Evolutionary conservation across 768 basidiomycete species (phyloP), one percentile per base, ranked within the genome.

Genomic region (Collybia sordida): DNA sequence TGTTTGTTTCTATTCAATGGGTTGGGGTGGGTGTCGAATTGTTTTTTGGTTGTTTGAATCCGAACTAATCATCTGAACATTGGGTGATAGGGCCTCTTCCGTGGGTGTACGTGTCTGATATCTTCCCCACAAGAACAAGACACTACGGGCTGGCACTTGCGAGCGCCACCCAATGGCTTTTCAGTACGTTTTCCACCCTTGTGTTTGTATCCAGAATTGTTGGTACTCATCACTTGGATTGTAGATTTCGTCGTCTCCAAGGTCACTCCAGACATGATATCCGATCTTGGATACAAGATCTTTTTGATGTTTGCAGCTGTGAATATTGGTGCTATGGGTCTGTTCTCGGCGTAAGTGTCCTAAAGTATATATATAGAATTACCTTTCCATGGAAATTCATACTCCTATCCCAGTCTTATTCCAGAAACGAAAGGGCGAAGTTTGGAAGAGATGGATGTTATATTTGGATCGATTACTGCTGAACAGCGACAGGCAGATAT

Each of bases 231-330:
- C 43, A 0, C 9, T 8, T 12, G 0, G 8, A 9, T 14, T 46
- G 3, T 51, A 87, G 86, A 87, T 65, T 90, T 89, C 51, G 80
- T 84, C 41, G 75, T 91, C 17, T 74, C 85, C 3, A 88, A 87
- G 68, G 75, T 82, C 36, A 89, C 88, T 6, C 89, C 85, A 2
- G 72, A 73, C 17, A 71, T 90, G 54, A 78, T 79, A 25, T 77
- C 80, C 0, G 68, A 73, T 43, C 69, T 90, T 8, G 85, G 85
- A 0, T 90, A 78, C 68, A 88, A 90, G 66, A 71, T 90, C 44
- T 90, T 90, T 71, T 66, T 91, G 57, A 79, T 88, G 75, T n/a
- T 27, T 27, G 27, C 27, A 11, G 11, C 27, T 5, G 27, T 27
- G 6, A 27, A 27, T 27, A 11, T 27, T 27, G 27, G 27, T 27